These are phyloP conservation scores for Cucurbita argyrosperma DNA, from an alignment of 306 rosid species.

Conservation along the genomic window DNA sequence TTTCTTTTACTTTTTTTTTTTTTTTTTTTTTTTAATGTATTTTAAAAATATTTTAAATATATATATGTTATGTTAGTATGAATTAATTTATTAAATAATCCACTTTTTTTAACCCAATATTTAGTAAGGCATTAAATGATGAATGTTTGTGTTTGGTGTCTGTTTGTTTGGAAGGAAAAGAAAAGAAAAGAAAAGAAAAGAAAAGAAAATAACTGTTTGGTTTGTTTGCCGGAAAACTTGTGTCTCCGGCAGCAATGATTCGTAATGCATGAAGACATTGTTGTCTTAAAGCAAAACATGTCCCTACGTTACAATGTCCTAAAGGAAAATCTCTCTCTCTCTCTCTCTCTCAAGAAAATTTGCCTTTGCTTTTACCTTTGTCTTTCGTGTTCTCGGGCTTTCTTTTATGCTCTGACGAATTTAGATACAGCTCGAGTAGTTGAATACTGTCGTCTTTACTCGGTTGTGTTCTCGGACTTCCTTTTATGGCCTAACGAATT, in stretches of 20 bases:
- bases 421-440: too few relatives aligned
- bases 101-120: neutral
- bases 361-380: neutral
- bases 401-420: neutral
- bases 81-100: neutral
- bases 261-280: conserved; percentile 36
- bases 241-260: conserved; percentile 22
- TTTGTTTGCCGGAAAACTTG: neutral
- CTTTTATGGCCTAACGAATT: too few relatives aligned
- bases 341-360: neutral
- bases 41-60: too few relatives aligned
- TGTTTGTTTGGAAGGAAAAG: conserved; percentile 1
- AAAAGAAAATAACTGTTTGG: neutral
- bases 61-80: too few relatives aligned
- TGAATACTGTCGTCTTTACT: too few relatives aligned
- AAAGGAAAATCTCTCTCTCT: neutral
- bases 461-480: too few relatives aligned
- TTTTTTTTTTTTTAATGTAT: too few relatives aligned
- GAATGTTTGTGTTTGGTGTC: neutral
- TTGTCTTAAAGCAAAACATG: conserved; percentile 56
- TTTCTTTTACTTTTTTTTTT: conserved; percentile 18
- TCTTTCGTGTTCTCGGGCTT: neutral
- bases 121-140: neutral
- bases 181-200: neutral
- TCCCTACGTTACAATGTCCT: conserved; percentile 23